phyloP scores from a whole-genome alignment of 106 monocot species.

The Cymbidium sinense region DNA sequence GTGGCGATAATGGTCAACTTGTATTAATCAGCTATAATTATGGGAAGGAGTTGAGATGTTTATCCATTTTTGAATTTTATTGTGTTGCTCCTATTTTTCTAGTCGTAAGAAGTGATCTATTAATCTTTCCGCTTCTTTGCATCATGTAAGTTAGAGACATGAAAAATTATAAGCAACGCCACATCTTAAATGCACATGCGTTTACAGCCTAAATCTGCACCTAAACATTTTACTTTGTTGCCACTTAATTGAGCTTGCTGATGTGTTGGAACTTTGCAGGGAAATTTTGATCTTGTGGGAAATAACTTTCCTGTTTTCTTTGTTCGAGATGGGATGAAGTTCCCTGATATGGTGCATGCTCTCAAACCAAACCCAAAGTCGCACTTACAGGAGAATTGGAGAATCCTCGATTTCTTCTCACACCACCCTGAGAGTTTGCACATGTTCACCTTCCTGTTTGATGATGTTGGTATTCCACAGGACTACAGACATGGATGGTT shows the following conservation, averaged over 20 bases:
- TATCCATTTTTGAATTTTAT: no score
- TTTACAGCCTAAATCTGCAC: no score
- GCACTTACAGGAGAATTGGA: constrained; percentile 81
- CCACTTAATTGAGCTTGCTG: not conserved
- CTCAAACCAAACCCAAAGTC: constrained; percentile 83
- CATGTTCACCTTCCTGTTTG: constrained; percentile 83
- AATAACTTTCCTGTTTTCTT: constrained; percentile 92
- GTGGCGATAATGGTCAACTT: not conserved
- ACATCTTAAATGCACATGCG: no score
- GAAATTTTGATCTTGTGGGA: constrained; percentile 82
- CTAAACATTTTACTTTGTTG: not conserved
- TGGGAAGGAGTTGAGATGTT: no score
- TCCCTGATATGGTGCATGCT: constrained; percentile 86
- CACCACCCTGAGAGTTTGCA: constrained; percentile 86
- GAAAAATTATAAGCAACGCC: no score
- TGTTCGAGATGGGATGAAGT: constrained; percentile 79
- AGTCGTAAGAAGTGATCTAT: no score
- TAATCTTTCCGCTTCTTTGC: no score
- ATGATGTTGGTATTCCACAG: constrained; percentile 67
- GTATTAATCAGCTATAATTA: no score
- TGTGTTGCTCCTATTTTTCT: no score
- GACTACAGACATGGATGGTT: constrained; percentile 91
- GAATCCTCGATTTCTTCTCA: constrained; percentile 83
- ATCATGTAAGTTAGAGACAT: no score
- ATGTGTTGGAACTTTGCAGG: constrained; percentile 23